phyloP scores from a whole-genome alignment of 2,329 filamentous ascomycete genomes.

The Trichoderma cornu-damae region DNA sequence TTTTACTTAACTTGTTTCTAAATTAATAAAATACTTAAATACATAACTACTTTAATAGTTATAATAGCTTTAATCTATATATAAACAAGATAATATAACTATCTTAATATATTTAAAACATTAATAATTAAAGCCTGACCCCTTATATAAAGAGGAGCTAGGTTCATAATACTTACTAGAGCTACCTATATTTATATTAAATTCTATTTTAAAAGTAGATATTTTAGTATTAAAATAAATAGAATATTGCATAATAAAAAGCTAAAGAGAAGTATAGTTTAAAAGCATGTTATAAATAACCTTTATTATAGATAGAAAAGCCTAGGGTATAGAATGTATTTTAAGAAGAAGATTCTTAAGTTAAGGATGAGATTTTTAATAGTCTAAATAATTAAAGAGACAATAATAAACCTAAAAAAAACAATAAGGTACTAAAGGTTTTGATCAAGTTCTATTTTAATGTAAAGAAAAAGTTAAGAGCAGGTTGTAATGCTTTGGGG shows the following conservation, averaged over 20 bases:
- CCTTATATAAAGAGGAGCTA: slow-evolving; percentile 11
- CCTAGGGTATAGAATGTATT: slow-evolving; percentile 9
- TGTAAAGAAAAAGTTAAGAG: neutral
- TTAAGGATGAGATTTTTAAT: slow-evolving; percentile 8
- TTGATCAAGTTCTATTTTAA: slow-evolving; percentile 4
- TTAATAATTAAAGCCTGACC: slow-evolving; percentile 10
- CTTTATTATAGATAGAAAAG: neutral
- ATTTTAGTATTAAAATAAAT: slow-evolving; percentile 9
- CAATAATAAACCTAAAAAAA: slow-evolving; percentile 14
- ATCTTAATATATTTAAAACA: slow-evolving; percentile 11
- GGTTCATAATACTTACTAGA: slow-evolving; percentile 10
- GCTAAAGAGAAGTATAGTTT: neutral
- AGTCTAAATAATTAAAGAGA: slow-evolving; percentile 2
- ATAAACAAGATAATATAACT: slow-evolving; percentile 6
- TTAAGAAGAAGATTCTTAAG: slow-evolving; percentile 7
- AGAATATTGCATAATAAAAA: slow-evolving; percentile 8
- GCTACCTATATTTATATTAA: slow-evolving; percentile 7
- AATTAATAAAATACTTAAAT: neutral
- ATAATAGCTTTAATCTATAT: neutral
- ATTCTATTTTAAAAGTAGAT: slow-evolving; percentile 1
- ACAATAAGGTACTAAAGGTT: slow-evolving; percentile 14
- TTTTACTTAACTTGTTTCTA: neutral
- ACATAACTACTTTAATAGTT: neutral
- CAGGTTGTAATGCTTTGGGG: neutral
- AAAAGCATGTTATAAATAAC: neutral